A percentile compares a stretch with the other conserved stretches of the same genome.
These are phyloP conservation scores for Xylaria sp. DNA, from an alignment of 2,329 filamentous ascomycete species.

Conservation along the genomic window DNA sequence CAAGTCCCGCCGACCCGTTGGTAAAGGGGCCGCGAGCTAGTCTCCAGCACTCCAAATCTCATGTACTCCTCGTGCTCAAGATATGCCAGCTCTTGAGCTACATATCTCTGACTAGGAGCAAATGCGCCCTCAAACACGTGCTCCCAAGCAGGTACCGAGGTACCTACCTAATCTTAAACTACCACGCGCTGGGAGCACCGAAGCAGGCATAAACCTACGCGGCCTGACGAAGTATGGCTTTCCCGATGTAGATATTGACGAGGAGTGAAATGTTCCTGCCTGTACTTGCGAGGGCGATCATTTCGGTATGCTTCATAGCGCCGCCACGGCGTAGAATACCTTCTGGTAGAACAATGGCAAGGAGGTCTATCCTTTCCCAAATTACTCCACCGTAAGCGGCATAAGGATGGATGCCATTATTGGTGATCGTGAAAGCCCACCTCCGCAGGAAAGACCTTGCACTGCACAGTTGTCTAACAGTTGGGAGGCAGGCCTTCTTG, in stretches of 20 bases:
- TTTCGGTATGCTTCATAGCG: background rate
- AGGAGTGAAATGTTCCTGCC: background rate
- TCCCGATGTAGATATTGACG: background rate
- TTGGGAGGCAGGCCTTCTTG: slow-evolving; percentile 36
- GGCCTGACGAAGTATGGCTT: background rate
- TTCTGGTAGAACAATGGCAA: background rate
- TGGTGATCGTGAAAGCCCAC: no score
- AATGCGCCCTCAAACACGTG: background rate
- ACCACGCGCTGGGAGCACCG: no score
- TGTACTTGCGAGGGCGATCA: background rate
- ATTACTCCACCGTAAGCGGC: slow-evolving; percentile 40
- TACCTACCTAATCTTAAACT: background rate
- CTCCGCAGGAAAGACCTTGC: no score
- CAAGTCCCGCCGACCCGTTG: background rate
- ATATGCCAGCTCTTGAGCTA: background rate
- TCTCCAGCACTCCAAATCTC: background rate
- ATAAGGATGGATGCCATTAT: no score
- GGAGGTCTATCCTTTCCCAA: background rate
- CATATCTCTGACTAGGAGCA: background rate
- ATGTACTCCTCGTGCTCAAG: background rate
- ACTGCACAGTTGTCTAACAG: background rate
- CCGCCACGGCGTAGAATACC: no score
- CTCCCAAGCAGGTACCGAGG: background rate
- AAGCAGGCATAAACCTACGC: background rate
- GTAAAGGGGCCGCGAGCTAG: background rate